Conservation (phyloP, 495 filamentous ascomycete genomes). For the Talaromyces liani region DNA sequence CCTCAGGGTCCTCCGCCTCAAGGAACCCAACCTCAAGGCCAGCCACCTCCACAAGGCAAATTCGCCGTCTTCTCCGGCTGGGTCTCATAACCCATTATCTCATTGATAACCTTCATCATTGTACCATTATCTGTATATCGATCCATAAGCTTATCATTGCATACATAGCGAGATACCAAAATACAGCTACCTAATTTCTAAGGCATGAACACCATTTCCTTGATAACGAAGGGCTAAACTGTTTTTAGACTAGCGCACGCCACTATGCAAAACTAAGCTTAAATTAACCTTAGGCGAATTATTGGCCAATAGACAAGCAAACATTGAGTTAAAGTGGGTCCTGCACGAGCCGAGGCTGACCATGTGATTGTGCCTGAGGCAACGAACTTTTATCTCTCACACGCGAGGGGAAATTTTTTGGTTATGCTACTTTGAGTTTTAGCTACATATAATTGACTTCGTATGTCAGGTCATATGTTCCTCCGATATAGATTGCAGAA, state of each 20-base stretch:
- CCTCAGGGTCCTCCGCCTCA: too few species aligned
- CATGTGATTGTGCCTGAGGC: constrained; percentile 1
- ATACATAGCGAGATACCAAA: not conserved
- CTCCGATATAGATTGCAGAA: not conserved
- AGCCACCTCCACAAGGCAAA: too few species aligned
- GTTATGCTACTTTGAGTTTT: too few species aligned
- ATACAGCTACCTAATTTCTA: not conserved
- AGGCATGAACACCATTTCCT: not conserved
- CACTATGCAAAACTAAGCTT: not conserved
- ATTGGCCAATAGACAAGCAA: too few species aligned
- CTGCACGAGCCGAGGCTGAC: not conserved
- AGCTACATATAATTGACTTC: too few species aligned
- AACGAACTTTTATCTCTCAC: not conserved
- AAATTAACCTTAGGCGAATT: not conserved
- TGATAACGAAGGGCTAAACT: not conserved
- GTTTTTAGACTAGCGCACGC: not conserved
- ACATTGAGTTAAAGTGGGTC: not conserved
- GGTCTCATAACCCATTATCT: too few species aligned
- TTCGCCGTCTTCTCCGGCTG: too few species aligned
- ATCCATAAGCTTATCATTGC: not conserved
- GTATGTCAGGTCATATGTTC: too few species aligned
- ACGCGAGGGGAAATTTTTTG: too few species aligned
- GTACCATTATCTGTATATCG: not conserved
- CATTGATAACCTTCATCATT: not conserved
- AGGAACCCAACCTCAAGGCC: too few species aligned